Base-by-base conservation (phyloP, 78 protist genomes). In the Anaeramoeba flamelloides region DNA sequence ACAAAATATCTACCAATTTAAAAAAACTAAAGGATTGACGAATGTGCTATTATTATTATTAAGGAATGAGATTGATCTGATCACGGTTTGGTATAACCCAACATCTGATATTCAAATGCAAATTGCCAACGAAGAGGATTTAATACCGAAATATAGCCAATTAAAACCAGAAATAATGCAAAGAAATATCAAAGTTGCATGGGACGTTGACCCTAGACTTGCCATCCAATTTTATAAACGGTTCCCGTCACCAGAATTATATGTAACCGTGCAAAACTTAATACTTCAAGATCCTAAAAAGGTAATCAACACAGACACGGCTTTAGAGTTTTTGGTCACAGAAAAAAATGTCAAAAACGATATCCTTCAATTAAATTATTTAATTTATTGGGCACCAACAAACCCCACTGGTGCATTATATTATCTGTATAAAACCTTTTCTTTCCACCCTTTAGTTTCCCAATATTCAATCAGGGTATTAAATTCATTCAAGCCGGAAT, bases 71-170 rank as follows among this genome's bases (percentile, higher is more conserved):
- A 79, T 88, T 26, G 91, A 88, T 32, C 82, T 90, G 3, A 83
- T 90, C 80, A 69, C 84, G 1, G 87, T 84, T 39, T 90, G 93
- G 93, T 80, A 77, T 53, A 86, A 85, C 41, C 92, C 92, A 40
- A 39, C 75, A 38, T n/a, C 38, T 76, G 75, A 76, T 39, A 41
- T 81, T 22, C 75, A 80, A 30, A 39, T 82, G 30, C 84, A 74
- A 77, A 39, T 87, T 30, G 84, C 76, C 26, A 87, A 79, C 39
- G 89, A 87, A 84, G 2, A 39, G 0, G 76, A 78, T 39, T 87
- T 31, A 36, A 33, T 81, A 33, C 76, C 78, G 39, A 86, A 87
- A 38, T 74, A 83, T 53, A 64, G 38, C 1, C 74, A 36, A 41
- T 89, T 87, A 87, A 85, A 81, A 65, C n/a, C n/a, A n/a, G n/a